phyloP scores from a whole-genome alignment of 2,329 filamentous ascomycete species.

The Trichophyton simii region DNA sequence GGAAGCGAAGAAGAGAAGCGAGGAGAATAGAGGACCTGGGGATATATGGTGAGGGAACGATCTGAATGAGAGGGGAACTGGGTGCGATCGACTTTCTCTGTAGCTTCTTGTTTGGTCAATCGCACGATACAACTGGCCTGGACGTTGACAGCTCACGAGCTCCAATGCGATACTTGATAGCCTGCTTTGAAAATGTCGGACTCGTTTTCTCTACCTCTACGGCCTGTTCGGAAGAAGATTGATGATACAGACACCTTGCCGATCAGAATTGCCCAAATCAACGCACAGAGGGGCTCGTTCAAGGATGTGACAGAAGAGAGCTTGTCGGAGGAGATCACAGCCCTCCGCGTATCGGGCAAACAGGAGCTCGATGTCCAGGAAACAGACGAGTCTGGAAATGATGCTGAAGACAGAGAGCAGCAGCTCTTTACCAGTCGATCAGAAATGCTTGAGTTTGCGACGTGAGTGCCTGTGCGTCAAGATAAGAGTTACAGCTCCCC shows the following conservation, averaged over 20 bases:
- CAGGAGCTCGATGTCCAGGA: slow-evolving; percentile 36
- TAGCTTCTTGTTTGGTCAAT: too few relatives aligned
- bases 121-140: too few relatives aligned
- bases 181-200: slow-evolving; percentile 22
- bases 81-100: too few relatives aligned
- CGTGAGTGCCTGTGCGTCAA: slow-evolving; percentile 20
- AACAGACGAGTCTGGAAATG: slow-evolving; percentile 18
- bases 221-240: slow-evolving; percentile 34
- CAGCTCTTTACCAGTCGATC: slow-evolving; percentile 32
- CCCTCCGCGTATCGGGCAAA: slow-evolving; percentile 30
- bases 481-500: background rate
- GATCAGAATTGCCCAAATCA: slow-evolving; percentile 67
- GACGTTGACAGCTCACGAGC: too few relatives aligned
- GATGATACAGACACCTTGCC: slow-evolving; percentile 39
- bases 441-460: slow-evolving; percentile 34
- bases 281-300: slow-evolving; percentile 67
- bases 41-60: too few relatives aligned
- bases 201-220: slow-evolving; percentile 46
- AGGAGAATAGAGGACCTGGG: too few relatives aligned
- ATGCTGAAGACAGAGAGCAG: slow-evolving; percentile 29
- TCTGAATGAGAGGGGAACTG: too few relatives aligned
- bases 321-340: slow-evolving; percentile 55
- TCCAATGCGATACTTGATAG: too few relatives aligned
- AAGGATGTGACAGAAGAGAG: slow-evolving; percentile 63
- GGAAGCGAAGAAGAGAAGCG: too few relatives aligned